Evolutionary conservation across 169 alveolate species (phyloP).

Genomic region (Eimeria praecox): DNA sequence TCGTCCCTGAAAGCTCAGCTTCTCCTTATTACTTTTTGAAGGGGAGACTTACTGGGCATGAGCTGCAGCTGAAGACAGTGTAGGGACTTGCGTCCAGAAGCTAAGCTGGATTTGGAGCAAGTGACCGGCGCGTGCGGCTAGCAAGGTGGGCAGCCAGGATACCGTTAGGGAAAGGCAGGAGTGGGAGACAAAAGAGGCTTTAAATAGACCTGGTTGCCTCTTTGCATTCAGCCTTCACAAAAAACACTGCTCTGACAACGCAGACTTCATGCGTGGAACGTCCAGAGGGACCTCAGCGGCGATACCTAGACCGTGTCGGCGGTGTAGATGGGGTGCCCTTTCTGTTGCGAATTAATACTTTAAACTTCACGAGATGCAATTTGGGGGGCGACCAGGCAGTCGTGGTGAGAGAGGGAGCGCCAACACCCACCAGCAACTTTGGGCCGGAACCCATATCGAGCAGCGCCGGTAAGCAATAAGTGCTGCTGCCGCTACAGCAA

Average conservation of each 20-base stretch:
- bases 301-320: not conserved
- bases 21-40: not conserved
- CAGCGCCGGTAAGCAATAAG: slow-evolving; percentile 80
- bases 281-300: not conserved
- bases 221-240: not conserved
- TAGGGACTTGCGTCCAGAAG: not conserved
- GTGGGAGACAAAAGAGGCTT: not conserved
- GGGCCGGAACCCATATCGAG: slow-evolving; percentile 80
- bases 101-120: not conserved
- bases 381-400: slow-evolving; percentile 82
- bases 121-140: not conserved
- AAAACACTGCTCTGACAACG: not conserved
- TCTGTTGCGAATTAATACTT: not conserved
- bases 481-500: slow-evolving; percentile 78
- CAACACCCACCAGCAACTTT: slow-evolving; percentile 85
- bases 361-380: not conserved
- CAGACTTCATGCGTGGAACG: not conserved
- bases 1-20: not conserved
- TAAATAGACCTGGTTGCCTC: not conserved
- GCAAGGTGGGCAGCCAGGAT: not conserved
- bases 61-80: not conserved
- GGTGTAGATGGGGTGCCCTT: not conserved
- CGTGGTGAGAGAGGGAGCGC: slow-evolving; percentile 79
- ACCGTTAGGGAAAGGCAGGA: not conserved
- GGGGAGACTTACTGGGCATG: not conserved